Evolutionary conservation across 1,139 yeast genomes (phyloP), one percentile per base, ranked within the genome.

Genomic region (Hansenula anomala): DNA sequence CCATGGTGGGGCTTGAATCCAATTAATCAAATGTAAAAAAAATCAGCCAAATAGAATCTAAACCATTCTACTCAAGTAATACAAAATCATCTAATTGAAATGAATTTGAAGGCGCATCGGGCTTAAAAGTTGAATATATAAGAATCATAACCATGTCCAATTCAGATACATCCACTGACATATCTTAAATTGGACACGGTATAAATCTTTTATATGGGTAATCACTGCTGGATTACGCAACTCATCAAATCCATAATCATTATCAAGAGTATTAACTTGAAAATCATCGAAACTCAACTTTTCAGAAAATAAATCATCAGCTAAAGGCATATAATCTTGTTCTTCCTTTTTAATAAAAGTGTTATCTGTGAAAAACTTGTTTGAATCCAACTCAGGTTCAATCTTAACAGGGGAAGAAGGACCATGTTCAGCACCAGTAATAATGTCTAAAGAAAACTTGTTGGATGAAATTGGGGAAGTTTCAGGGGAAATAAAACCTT

Each of bases 141-240:
- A 31, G 29, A 31, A 16, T 11, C 34, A 38, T 38, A 28, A 27
- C 39, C 45, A 38, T 36, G 45, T 48, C 49, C 48, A 31, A 22
- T 29, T 15, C 15, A 1, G 14, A 20, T 14, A 17, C 28, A 40
- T 39, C 44, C 14, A 22, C 47, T 42, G 45, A 45, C 42, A 23
- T 23, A 23, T 22, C 12, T 3, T 16, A 34, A 33, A 37, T 33
- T 29, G 47, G 46, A 44, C 38, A 38, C 23, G 24, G 36, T 13
- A 38, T 36, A 38, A 34, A 34, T 41, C 46, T 30, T 33, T 20
- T 23, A 28, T 22, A 19, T 17, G 26, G 23, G 62, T 58, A 60
- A 63, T 60, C 67, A 49, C 67, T 55, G 60, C 67, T 62, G 67
- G 67, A 62, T 63, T 61, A 60, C 67, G 66, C 67, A 63, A 61